Percentiles rank a stretch among this genome's conserved stretches.
Conservation (phyloP, 2,329 filamentous ascomycete genomes). For the Ophiostoma australiae region DNA sequence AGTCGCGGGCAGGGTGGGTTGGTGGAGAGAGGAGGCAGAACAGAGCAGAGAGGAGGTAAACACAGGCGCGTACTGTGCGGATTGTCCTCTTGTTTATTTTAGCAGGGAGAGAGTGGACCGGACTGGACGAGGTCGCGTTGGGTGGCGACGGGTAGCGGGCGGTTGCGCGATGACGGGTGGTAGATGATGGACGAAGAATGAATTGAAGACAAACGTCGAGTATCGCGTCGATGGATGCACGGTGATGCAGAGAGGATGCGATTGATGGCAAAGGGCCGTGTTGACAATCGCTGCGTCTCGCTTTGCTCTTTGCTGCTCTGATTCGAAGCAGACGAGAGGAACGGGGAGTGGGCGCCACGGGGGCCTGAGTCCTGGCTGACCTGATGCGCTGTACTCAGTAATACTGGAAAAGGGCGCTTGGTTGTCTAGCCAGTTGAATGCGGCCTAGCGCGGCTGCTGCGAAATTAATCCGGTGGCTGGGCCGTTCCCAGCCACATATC, state of each 20-base stretch:
- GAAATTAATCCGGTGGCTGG: slow-evolving; percentile 31
- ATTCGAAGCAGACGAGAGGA: slow-evolving; percentile 13
- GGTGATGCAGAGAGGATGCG: background rate
- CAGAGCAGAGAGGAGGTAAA: slow-evolving; percentile 19
- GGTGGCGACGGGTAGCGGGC: slow-evolving; percentile 5
- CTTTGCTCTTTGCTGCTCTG: background rate
- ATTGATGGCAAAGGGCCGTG: background rate
- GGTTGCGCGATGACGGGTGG: background rate
- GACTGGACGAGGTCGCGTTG: slow-evolving; percentile 18
- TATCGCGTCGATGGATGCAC: background rate
- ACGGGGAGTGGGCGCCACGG: slow-evolving; percentile 14
- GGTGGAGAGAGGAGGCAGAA: slow-evolving; percentile 5
- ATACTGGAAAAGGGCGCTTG: slow-evolving; percentile 17
- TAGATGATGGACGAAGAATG: background rate
- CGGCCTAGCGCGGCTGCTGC: slow-evolving; percentile 12
- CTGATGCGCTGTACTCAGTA: background rate
- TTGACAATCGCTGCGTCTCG: background rate
- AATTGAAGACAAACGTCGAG: background rate
- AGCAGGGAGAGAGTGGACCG: slow-evolving; percentile 19
- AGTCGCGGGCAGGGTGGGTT: slow-evolving; percentile 17
- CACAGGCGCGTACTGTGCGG: slow-evolving; percentile 23
- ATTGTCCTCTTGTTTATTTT: slow-evolving; percentile 19
- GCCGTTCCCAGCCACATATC: slow-evolving; percentile 24
- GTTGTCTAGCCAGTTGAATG: slow-evolving; percentile 25
- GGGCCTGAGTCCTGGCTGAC: slow-evolving; percentile 9